These are phyloP conservation scores for Botryotinia calthae DNA, from an alignment of 2,329 filamentous ascomycete genomes.

Conservation along the genomic window DNA sequence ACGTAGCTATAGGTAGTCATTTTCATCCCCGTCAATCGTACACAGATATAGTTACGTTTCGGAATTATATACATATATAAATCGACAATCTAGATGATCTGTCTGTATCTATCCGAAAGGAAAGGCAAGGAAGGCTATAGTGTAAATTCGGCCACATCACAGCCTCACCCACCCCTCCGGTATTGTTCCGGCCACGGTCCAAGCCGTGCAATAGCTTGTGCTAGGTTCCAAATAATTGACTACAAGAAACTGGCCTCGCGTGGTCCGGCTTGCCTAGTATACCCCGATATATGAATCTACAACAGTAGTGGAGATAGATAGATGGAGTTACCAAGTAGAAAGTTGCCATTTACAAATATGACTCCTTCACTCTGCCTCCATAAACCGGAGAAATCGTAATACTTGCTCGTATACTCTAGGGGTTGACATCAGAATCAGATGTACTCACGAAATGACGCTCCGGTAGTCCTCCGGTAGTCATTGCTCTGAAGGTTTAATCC, in stretches of 20 bases:
- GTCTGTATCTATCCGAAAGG: background rate
- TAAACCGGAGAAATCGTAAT: background rate
- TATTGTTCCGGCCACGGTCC: background rate
- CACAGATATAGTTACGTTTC: background rate
- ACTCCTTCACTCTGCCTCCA: background rate
- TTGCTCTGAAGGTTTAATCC: background rate
- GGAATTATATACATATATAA: background rate
- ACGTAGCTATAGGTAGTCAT: background rate
- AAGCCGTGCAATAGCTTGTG: background rate
- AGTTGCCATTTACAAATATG: background rate
- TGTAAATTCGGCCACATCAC: background rate
- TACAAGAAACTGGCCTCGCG: background rate
- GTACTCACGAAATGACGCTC: background rate
- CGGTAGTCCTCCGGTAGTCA: background rate
- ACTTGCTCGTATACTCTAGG: background rate
- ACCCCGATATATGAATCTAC: background rate
- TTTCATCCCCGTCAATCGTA: background rate
- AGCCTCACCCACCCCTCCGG: conserved; percentile 4
- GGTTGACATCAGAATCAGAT: background rate
- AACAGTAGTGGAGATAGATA: background rate
- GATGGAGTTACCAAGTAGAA: background rate
- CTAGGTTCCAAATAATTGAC: background rate
- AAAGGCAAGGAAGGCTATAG: background rate
- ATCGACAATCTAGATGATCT: background rate
- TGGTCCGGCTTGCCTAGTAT: background rate